Evolutionary conservation across 371 early-diverging fungal genomes (phyloP).

Genomic region (Apophysomyces variabilis): DNA sequence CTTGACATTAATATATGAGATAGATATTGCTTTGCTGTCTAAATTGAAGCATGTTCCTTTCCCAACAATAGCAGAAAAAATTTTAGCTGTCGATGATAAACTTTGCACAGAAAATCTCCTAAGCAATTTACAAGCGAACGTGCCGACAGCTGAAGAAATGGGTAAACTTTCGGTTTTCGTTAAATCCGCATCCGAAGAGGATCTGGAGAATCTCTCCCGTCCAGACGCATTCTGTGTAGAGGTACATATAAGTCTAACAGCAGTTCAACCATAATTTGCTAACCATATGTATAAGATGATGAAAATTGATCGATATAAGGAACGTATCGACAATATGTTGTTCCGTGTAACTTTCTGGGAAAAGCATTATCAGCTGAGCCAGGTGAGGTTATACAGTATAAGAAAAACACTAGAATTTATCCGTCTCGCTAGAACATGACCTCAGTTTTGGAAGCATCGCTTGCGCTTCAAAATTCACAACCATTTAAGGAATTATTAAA

Average conservation of each 20-base stretch:
- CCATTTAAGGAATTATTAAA: slow-evolving; percentile 59
- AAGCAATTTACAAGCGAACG: slow-evolving; percentile 66
- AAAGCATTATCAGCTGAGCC: slow-evolving; percentile 67
- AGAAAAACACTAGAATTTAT: slow-evolving; percentile 7
- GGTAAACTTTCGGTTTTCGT: slow-evolving; percentile 72
- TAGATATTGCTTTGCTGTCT: slow-evolving; percentile 75
- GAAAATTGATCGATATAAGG: slow-evolving; percentile 81
- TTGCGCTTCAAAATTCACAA: slow-evolving; percentile 55
- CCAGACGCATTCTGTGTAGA: slow-evolving; percentile 91
- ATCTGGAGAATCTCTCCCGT: slow-evolving; percentile 65
- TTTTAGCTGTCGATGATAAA: slow-evolving; percentile 67
- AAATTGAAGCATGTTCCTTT: slow-evolving; percentile 69
- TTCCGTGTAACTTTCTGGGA: slow-evolving; percentile 83
- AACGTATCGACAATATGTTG: slow-evolving; percentile 74
- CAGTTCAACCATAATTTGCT: not conserved
- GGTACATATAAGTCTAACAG: slow-evolving; percentile 39
- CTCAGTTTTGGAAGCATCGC: slow-evolving; percentile 57
- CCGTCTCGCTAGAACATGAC: slow-evolving; percentile 46
- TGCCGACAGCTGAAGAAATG: slow-evolving; percentile 80
- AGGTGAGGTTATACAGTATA: slow-evolving; percentile 41
- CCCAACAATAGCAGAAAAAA: slow-evolving; percentile 63
- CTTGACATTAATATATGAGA: slow-evolving; percentile 1
- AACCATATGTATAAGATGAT: slow-evolving; percentile 58
- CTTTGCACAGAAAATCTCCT: slow-evolving; percentile 73
- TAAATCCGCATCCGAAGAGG: slow-evolving; percentile 65